These are phyloP conservation scores for Fragaria nilgerrensis DNA, from an alignment of 306 rosid genomes.

Conservation along the genomic window DNA sequence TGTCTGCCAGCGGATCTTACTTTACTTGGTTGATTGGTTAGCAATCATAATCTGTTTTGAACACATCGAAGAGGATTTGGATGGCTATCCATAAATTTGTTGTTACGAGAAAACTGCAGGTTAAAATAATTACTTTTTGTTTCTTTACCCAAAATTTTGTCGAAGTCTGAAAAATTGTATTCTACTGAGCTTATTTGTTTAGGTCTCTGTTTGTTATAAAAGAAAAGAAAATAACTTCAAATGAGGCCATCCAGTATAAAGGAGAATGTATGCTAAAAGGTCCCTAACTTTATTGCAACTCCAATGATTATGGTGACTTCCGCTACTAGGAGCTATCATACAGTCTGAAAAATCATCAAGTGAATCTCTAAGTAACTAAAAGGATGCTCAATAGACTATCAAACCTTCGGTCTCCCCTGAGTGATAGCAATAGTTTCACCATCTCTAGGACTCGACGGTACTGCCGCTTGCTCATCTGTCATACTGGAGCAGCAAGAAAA, in stretches of 20 bases:
- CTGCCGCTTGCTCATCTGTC: conserved; percentile 77
- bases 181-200: background rate
- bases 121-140: background rate
- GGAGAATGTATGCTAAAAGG: too few species aligned
- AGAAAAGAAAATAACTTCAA: background rate
- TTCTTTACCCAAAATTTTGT: background rate
- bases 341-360: background rate
- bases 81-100: background rate
- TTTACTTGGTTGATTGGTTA: background rate
- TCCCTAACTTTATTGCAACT: background rate
- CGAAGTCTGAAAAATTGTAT: background rate
- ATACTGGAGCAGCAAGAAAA: conserved; percentile 55
- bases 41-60: background rate
- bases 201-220: background rate
- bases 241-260: too few species aligned
- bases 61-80: background rate
- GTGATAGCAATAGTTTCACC: conserved; percentile 83
- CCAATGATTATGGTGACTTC: background rate
- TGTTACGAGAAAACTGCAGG: background rate
- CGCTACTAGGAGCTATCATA: background rate
- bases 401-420: conserved; percentile 77
- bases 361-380: background rate
- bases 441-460: conserved; percentile 91
- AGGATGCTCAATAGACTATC: conserved; percentile 21
- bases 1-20: background rate